Conservation (phyloP, 2,329 filamentous ascomycete species). For the Metarhizium album region DNA sequence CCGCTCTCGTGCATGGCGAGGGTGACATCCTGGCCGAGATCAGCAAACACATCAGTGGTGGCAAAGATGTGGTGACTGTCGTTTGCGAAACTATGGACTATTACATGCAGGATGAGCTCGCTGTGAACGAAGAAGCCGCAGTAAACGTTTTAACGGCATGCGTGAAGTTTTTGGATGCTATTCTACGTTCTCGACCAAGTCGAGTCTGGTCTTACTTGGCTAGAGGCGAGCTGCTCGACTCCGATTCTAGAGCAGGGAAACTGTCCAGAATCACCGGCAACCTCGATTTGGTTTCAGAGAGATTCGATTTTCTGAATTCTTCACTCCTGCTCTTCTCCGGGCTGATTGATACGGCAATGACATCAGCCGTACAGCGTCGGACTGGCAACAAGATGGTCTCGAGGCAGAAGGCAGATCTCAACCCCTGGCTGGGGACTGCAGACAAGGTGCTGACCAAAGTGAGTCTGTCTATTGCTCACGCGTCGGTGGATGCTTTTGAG, state of each 20-base stretch:
- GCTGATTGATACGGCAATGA: constrained; percentile 65
- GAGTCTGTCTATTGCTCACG: constrained; percentile 61
- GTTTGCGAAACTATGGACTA: constrained; percentile 78
- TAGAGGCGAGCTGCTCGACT: constrained; percentile 68
- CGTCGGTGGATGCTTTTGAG: constrained; percentile 74
- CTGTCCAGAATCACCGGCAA: constrained; percentile 71
- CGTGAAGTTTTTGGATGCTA: constrained; percentile 65
- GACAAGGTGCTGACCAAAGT: constrained; percentile 67
- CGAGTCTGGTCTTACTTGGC: constrained; percentile 85
- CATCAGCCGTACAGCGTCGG: constrained; percentile 57
- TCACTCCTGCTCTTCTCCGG: constrained; percentile 64
- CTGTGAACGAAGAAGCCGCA: constrained; percentile 49
- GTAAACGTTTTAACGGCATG: constrained; percentile 60
- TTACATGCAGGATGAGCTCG: constrained; percentile 46
- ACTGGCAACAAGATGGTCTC: constrained; percentile 37
- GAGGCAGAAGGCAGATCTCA: constrained; percentile 35
- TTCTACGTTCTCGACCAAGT: constrained; percentile 65
- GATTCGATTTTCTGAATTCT: constrained; percentile 66
- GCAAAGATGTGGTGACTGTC: constrained; percentile 67
- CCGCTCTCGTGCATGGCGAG: constrained; percentile 23
- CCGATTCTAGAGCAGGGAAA: constrained; percentile 64
- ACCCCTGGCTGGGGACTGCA: constrained; percentile 60
- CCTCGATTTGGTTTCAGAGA: constrained; percentile 65
- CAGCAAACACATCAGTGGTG: constrained; percentile 44
- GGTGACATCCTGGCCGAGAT: constrained; percentile 42